Evolutionary conservation across 148 eudicot species (phyloP).

Genomic region (Persicaria tinctoria): DNA sequence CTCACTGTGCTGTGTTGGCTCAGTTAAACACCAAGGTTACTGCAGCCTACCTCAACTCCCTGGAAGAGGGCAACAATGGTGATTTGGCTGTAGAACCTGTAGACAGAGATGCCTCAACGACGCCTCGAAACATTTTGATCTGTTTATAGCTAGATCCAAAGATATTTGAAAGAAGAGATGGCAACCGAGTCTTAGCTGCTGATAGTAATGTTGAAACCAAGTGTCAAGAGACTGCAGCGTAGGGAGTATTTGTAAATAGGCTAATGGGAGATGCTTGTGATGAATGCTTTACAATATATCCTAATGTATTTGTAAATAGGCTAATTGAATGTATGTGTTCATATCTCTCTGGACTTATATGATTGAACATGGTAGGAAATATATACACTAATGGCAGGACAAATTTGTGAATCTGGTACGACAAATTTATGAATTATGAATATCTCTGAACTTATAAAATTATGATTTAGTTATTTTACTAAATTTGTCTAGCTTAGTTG

Average conservation of each 20-base stretch:
- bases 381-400: too few species aligned
- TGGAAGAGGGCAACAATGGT: conserved; percentile 20
- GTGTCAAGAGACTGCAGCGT: not conserved
- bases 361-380: too few species aligned
- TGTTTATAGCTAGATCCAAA: not conserved
- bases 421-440: too few species aligned
- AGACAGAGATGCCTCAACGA: not conserved
- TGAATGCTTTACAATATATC: too few species aligned
- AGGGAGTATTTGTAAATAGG: not conserved
- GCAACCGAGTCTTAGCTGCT: not conserved
- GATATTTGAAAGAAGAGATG: not conserved
- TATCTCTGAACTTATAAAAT: too few species aligned
- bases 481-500: too few species aligned
- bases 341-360: too few species aligned
- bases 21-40: conserved; percentile 53
- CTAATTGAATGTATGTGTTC: too few species aligned
- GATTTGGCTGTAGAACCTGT: not conserved
- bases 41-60: conserved; percentile 35
- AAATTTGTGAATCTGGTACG: too few species aligned
- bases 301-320: too few species aligned
- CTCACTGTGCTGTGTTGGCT: conserved; percentile 58
- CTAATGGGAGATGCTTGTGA: too few species aligned
- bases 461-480: too few species aligned
- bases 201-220: not conserved
- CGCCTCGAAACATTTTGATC: not conserved